phyloP scores from a whole-genome alignment of 352 stramenopile genomes.

The Globisporangium heterothallicum region DNA sequence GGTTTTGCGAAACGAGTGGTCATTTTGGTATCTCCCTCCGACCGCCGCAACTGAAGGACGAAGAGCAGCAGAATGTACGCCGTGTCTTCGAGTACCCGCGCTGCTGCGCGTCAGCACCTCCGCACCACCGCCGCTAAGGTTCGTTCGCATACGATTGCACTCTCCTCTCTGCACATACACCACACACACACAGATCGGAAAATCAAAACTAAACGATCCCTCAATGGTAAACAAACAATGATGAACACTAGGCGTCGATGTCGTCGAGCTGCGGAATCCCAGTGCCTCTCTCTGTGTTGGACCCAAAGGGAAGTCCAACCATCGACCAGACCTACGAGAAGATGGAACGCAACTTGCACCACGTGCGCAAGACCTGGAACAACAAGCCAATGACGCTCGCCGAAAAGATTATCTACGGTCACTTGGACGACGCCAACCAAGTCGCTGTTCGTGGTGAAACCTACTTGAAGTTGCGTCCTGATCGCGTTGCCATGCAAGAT shows the following conservation, averaged over 20 bases:
- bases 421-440: constrained; percentile 87
- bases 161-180: not conserved
- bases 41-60: constrained; percentile 24
- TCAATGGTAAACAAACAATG: too few species aligned
- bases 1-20: constrained; percentile 28
- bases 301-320: constrained; percentile 88
- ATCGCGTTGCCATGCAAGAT: constrained; percentile 93
- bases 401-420: constrained; percentile 94
- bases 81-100: constrained; percentile 50
- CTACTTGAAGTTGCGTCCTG: constrained; percentile 90
- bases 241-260: constrained; percentile 70
- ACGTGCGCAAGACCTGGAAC: constrained; percentile 85
- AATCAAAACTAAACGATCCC: too few species aligned
- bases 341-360: constrained; percentile 88
- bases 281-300: constrained; percentile 85
- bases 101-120: constrained; percentile 55
- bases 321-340: constrained; percentile 92
- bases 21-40: constrained; percentile 81
- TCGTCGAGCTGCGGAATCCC: constrained; percentile 65
- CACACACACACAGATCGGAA: too few species aligned
- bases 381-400: constrained; percentile 89
- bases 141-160: constrained; percentile 3
- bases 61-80: constrained; percentile 40
- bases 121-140: constrained; percentile 64
- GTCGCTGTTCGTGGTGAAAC: constrained; percentile 85